These are phyloP conservation scores for Neurospora sp. DNA, from an alignment of 495 filamentous ascomycete species.

Conservation along the genomic window DNA sequence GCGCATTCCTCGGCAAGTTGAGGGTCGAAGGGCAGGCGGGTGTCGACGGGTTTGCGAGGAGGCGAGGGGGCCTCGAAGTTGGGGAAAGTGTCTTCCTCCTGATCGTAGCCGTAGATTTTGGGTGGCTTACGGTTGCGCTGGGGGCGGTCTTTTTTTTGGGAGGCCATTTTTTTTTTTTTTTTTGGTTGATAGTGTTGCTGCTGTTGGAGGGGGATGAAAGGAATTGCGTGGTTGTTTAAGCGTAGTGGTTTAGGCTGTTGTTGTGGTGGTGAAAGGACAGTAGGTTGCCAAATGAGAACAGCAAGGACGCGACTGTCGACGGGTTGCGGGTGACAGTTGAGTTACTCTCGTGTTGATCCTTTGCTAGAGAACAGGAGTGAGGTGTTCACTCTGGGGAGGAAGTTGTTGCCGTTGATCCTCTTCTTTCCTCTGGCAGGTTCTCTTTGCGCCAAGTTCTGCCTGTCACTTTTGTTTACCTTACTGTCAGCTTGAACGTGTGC, in stretches of 20 bases:
- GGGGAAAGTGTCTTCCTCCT: neutral
- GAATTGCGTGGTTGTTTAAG: neutral
- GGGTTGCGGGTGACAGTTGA: neutral
- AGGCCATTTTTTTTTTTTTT: slow-evolving; percentile 3
- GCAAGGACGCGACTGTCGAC: neutral
- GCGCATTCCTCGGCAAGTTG: slow-evolving; percentile 10
- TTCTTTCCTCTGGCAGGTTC: neutral
- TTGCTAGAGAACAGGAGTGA: neutral
- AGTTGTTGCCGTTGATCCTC: neutral
- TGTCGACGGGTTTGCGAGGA: neutral
- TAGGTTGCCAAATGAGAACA: neutral
- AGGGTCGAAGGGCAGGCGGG: slow-evolving; percentile 7
- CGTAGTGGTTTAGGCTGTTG: neutral
- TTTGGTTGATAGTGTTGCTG: slow-evolving; percentile 1
- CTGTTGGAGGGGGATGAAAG: neutral
- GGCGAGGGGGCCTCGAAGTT: neutral
- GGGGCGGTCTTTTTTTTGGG: neutral
- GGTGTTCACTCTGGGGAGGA: neutral
- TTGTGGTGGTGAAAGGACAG: neutral
- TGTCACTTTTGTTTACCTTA: neutral
- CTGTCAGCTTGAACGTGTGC: neutral
- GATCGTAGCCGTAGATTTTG: slow-evolving; percentile 6
- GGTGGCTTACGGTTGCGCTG: slow-evolving; percentile 2
- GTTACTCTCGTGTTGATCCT: neutral
- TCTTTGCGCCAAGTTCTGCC: too few species aligned